These are phyloP conservation scores for Scheffersomyces illinoinensis DNA, from an alignment of 1,139 yeast species.

Conservation along the genomic window DNA sequence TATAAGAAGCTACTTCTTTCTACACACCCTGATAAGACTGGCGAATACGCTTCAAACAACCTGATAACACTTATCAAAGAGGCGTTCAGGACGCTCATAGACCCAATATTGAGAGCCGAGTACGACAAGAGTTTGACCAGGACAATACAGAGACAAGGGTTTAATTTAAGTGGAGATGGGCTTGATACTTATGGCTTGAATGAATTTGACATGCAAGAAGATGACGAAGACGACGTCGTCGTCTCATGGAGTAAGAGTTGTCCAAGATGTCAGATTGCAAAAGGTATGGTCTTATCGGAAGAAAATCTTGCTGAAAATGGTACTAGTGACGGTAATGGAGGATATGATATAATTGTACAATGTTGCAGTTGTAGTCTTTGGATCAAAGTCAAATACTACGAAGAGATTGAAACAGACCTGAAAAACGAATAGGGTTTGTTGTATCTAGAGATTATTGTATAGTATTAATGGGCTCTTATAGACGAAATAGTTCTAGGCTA, in stretches of 20 bases:
- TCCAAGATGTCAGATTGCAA: constrained; percentile 65
- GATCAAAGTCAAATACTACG: constrained; percentile 69
- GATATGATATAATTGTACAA: constrained; percentile 70
- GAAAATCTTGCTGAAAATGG: constrained; percentile 55
- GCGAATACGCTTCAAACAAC: constrained; percentile 7
- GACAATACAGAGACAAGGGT: constrained; percentile 46
- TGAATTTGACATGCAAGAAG: constrained; percentile 48
- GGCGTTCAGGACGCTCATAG: constrained; percentile 60
- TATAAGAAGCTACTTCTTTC: constrained; percentile 59
- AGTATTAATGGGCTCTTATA: neutral
- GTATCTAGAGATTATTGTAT: neutral
- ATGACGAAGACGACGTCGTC: constrained; percentile 9
- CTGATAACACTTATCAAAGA: constrained; percentile 47
- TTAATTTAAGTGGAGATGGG: constrained; percentile 60
- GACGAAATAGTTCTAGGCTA: neutral
- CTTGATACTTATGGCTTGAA: constrained; percentile 65
- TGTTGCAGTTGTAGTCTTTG: constrained; percentile 83
- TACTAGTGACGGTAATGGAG: constrained; percentile 51
- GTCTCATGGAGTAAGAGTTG: constrained; percentile 54
- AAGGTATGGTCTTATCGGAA: constrained; percentile 62
- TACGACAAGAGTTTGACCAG: constrained; percentile 51
- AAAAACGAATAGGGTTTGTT: constrained; percentile 8
- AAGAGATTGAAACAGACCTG: constrained; percentile 24
- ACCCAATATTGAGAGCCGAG: constrained; percentile 34
- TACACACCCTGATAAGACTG: constrained; percentile 74